A percentile compares a stretch with the other conserved stretches of the same genome.
Conservation (phyloP, 192 early-diverging fungal genomes). For the Dissophora ornata region DNA sequence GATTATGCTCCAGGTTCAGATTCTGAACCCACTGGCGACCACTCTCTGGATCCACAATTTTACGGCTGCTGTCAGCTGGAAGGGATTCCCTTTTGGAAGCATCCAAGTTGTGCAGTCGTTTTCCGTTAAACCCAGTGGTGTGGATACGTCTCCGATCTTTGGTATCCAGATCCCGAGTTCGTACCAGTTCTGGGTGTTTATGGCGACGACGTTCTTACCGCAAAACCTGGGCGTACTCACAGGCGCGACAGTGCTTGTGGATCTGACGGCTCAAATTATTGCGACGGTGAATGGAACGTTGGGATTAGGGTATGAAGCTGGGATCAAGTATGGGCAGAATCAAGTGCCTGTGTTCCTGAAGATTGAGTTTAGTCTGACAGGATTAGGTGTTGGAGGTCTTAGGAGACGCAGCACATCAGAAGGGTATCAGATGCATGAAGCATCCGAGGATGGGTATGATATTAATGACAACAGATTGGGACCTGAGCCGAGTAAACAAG, state of each 20-base stretch:
- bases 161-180: conserved; percentile 30
- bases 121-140: conserved; percentile 16
- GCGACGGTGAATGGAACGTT: conserved; percentile 22
- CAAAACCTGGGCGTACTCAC: conserved; percentile 29
- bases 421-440: neutral
- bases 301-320: conserved; percentile 21
- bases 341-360: conserved; percentile 27
- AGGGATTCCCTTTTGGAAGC: conserved; percentile 17
- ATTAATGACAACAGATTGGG: conserved; percentile 6
- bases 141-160: conserved; percentile 22
- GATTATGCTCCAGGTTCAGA: conserved; percentile 34
- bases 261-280: conserved; percentile 20
- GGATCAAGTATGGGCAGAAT: conserved; percentile 20
- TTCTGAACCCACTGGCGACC: conserved; percentile 38
- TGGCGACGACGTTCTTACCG: conserved; percentile 29
- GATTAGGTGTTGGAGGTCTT: conserved; percentile 12
- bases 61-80: conserved; percentile 13
- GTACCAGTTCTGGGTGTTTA: conserved; percentile 44
- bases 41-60: conserved; percentile 31
- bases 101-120: conserved; percentile 26
- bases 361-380: conserved; percentile 32
- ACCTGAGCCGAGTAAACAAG: conserved; percentile 14
- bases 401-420: neutral
- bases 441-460: neutral
- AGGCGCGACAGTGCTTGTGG: conserved; percentile 21